Evolutionary conservation across 2,329 filamentous ascomycete species (phyloP).

Genomic region (Truncatella angustata): DNA sequence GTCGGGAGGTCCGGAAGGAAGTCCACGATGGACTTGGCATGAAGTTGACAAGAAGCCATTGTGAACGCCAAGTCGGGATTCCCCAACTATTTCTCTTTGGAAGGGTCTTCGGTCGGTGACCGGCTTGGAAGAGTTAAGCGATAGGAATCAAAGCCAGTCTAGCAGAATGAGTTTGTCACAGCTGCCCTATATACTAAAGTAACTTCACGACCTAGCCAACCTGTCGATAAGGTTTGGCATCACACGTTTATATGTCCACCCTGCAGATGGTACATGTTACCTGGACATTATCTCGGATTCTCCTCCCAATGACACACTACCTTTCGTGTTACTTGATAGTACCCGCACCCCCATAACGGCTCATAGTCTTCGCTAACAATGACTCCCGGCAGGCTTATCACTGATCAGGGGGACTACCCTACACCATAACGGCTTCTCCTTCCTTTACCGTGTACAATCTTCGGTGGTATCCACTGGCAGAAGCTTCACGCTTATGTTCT

Average conservation of each 20-base stretch:
- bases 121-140: not conserved
- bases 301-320: constrained; percentile 1
- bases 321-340: not conserved
- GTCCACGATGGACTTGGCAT: constrained; percentile 7
- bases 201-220: not conserved
- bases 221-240: constrained; percentile 1
- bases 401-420: not conserved
- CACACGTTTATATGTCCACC: not conserved
- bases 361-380: not conserved
- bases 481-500: not conserved
- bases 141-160: too few species aligned
- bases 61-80: constrained; percentile 1
- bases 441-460: constrained; percentile 1
- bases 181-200: too few species aligned
- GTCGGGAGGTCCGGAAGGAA: not conserved
- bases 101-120: not conserved
- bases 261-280: constrained; percentile 1
- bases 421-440: constrained; percentile 1
- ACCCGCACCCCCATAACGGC: not conserved
- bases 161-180: too few species aligned
- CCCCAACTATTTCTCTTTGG: constrained; percentile 3
- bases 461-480: not conserved
- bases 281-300: constrained; percentile 4
- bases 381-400: too few species aligned
- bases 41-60: not conserved